phyloP scores from a whole-genome alignment of 225 moss, liverwort and hornwort species.

The Bryum argenteum region DNA sequence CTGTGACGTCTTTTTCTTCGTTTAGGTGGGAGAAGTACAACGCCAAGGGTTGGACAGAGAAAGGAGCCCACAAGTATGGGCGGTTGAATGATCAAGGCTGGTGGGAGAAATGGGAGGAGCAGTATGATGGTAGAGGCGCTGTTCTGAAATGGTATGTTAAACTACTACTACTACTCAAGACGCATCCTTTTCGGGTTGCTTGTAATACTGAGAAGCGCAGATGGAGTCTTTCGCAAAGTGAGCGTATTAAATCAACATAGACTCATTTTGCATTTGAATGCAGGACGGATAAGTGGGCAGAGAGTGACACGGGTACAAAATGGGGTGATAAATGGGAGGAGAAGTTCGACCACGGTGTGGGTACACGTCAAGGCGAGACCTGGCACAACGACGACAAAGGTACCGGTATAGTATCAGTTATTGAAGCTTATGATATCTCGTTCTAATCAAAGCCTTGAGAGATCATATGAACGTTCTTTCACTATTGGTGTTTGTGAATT shows the following conservation, averaged over 20 bases:
- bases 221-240: background rate
- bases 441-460: background rate
- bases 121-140: slow-evolving; percentile 92
- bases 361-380: slow-evolving; percentile 92
- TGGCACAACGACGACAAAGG: slow-evolving; percentile 90
- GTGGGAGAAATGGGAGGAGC: slow-evolving; percentile 99
- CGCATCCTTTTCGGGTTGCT: background rate
- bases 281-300: slow-evolving; percentile 99
- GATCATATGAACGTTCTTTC: background rate
- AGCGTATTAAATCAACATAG: no score
- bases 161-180: background rate
- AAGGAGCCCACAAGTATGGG: slow-evolving; percentile 98
- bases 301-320: slow-evolving; percentile 92
- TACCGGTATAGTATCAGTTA: slow-evolving; percentile 13
- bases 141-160: slow-evolving; percentile 85
- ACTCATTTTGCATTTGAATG: background rate
- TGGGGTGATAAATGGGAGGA: slow-evolving; percentile 99
- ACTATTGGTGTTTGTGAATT: slow-evolving; percentile 3
- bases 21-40: slow-evolving; percentile 99
- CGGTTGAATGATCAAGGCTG: slow-evolving; percentile 96
- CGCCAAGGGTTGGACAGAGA: slow-evolving; percentile 97
- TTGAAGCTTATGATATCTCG: background rate
- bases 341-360: slow-evolving; percentile 83
- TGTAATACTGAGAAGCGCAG: background rate
- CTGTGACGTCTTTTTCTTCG: background rate